Conservation (phyloP, 2,329 filamentous ascomycete genomes). For the Sodiomyces alkalinus region DNA sequence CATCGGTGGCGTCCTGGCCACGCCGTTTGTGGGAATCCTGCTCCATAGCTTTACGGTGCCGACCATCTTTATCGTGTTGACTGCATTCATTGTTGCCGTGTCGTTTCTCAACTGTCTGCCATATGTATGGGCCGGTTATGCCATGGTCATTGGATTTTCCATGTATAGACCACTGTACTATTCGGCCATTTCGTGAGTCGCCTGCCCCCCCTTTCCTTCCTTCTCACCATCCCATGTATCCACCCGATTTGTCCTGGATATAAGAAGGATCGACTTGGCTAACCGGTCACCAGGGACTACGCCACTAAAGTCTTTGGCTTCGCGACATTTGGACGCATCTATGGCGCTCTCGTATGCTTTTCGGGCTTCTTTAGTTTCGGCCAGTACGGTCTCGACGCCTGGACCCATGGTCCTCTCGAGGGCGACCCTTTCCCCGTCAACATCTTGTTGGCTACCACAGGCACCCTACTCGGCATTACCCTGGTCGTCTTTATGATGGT, state of each 20-base stretch:
- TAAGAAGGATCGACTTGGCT: constrained; percentile 2
- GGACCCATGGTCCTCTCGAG: constrained; percentile 46
- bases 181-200: constrained; percentile 50
- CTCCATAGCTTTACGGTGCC: constrained; percentile 52
- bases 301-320: constrained; percentile 71
- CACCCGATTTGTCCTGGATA: neutral
- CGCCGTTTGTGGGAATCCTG: constrained; percentile 56
- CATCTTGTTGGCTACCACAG: constrained; percentile 34
- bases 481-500: constrained; percentile 39
- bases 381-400: constrained; percentile 53
- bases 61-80: constrained; percentile 41
- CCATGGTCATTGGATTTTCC: constrained; percentile 52
- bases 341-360: constrained; percentile 59
- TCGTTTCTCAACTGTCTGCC: constrained; percentile 52
- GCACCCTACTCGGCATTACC: constrained; percentile 35
- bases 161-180: constrained; percentile 62
- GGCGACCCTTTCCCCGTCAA: constrained; percentile 53
- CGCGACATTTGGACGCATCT: constrained; percentile 66
- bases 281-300: constrained; percentile 38
- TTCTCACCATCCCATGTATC: accelerated
- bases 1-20: constrained; percentile 50
- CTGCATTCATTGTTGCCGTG: constrained; percentile 42
- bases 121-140: constrained; percentile 45
- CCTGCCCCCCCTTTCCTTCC: too few relatives aligned
- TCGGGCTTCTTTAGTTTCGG: constrained; percentile 58